Base-by-base conservation (phyloP, 1,284 basidiomycete genomes). In the Golubevia pallescens region DNA sequence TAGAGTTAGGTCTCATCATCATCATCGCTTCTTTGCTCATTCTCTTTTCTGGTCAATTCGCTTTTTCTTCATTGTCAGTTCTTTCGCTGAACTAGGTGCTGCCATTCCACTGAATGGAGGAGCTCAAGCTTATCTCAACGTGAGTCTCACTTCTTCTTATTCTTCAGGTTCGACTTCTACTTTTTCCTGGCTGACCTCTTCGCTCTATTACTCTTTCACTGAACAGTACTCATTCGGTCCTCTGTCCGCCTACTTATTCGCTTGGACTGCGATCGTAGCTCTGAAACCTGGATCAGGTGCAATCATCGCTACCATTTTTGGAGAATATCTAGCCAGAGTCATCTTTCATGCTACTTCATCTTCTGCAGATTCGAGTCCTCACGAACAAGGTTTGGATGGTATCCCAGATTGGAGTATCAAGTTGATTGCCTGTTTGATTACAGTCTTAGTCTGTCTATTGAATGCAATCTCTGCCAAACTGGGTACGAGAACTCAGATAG, bases 81-180 rank as follows among this genome's bases (percentile, higher is more conserved):
- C 56, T 21, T 34, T n/a, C 6, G 55, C 60, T 48, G 3, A 19
- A 51, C 53, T 60, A 34, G 6, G 53, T 2, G n/a, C n/a, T 57
- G 7, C 28, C 73, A 74, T 38, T 82, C 80, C 1, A 83, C 74
- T 42, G 82, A 80, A 74, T 84, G 82, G 82, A 28, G 81, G 82
- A 16, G 75, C 82, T 5, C 82, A 85, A 65, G 78, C 81, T 6
- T 85, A 84, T 57, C 74, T 84, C 34, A 81, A 80, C 59, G 70
- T 72, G 38, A 21, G 67, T 34, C 20, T 3, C n/a, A n/a, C n/a
- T n/a, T 5, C 23, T 56, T 13, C n/a, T 28, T 28, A 34, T 24
- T 19, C n/a, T 24, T 58, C 10, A 23, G 1, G 51, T 5, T 38
- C 14, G 54, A 2, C 54, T 16, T 4, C 38, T 21, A 59, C 58